Conservation (phyloP, 441 rosid species). For the Breynia disticha region DNA sequence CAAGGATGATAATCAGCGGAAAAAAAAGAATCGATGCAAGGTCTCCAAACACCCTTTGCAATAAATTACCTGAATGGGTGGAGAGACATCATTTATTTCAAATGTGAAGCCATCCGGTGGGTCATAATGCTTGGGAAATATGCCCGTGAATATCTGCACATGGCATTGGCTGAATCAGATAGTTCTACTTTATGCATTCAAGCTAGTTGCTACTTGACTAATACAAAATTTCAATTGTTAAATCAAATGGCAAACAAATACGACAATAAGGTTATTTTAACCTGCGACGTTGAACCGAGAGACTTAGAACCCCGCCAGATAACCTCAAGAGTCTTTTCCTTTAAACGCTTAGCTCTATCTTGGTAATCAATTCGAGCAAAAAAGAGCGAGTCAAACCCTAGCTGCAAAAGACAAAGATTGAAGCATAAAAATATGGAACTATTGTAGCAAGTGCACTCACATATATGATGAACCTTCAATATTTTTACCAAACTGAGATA, state of each 20-base stretch:
- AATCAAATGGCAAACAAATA: background rate
- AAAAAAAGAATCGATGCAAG: constrained; percentile 14
- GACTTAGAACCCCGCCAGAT: constrained; percentile 93
- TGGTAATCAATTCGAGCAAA: constrained; percentile 97
- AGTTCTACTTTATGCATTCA: background rate
- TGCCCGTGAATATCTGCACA: constrained; percentile 86
- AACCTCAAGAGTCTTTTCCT: constrained; percentile 92
- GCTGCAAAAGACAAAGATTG: constrained; percentile 32
- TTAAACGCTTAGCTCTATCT: constrained; percentile 76
- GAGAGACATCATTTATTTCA: constrained; percentile 76
- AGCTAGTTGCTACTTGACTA: no score
- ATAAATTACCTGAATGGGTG: constrained; percentile 69
- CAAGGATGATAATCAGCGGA: constrained; percentile 12
- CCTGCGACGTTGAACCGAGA: constrained; percentile 88
- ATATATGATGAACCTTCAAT: no score
- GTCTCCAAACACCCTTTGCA: constrained; percentile 12
- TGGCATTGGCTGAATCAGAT: constrained; percentile 9
- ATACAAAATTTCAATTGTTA: constrained; percentile 7
- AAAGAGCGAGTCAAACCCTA: constrained; percentile 91
- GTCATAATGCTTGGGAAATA: constrained; percentile 88
- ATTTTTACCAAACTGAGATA: no score
- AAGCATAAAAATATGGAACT: constrained; percentile 5
- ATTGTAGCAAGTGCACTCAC: background rate
- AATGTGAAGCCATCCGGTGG: constrained; percentile 89
- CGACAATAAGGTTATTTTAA: constrained; percentile 13